Conservation (phyloP, 2,329 filamentous ascomycete genomes). For the Xylariales sp. region DNA sequence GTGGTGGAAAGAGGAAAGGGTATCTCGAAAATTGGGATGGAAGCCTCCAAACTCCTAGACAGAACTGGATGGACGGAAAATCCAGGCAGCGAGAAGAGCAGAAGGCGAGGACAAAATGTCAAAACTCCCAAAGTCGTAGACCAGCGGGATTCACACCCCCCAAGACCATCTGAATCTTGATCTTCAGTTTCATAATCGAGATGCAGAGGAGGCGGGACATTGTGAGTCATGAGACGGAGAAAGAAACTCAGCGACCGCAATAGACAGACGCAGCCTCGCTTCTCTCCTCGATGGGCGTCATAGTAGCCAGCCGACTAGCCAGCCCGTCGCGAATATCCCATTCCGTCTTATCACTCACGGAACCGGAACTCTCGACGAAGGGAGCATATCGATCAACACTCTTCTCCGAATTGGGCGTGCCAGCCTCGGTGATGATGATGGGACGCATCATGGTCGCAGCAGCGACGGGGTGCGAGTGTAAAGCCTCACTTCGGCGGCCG, state of each 20-base stretch:
- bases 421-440: conserved; percentile 3
- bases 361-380: background rate
- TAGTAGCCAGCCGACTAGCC: background rate
- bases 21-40: too few species aligned
- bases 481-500: background rate
- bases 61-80: too few species aligned
- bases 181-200: too few species aligned
- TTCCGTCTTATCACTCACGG: background rate
- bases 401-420: conserved; percentile 9
- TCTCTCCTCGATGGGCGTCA: conserved; percentile 8
- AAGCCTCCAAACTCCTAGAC: too few species aligned
- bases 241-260: background rate
- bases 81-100: too few species aligned
- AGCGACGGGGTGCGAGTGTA: conserved; percentile 3
- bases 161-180: too few species aligned
- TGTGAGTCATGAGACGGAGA: background rate
- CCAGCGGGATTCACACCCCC: too few species aligned
- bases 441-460: background rate
- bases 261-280: conserved; percentile 1
- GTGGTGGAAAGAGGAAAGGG: too few species aligned
- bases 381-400: conserved; percentile 2
- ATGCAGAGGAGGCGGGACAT: background rate
- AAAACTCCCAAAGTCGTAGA: too few species aligned
- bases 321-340: background rate
- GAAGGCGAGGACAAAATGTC: too few species aligned